Percentiles rank a stretch among this genome's conserved stretches.
Evolutionary conservation across 495 filamentous ascomycete species (phyloP).

Genomic region (Neurospora tetrasperma): DNA sequence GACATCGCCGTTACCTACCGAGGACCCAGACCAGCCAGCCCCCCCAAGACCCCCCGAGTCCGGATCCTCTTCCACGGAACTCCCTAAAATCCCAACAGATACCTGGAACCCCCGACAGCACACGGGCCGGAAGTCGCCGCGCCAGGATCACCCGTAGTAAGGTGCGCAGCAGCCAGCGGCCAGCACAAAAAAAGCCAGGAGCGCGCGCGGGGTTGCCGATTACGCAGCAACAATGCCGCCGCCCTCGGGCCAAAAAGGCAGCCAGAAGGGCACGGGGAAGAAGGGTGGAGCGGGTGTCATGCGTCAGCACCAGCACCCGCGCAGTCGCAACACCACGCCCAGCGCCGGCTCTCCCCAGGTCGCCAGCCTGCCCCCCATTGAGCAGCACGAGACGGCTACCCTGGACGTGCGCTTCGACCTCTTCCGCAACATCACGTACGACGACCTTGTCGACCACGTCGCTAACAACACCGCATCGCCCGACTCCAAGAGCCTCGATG

Average conservation of each 20-base stretch:
- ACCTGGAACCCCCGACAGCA: not conserved
- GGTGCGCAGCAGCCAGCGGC: not conserved
- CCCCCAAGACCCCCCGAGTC: not conserved
- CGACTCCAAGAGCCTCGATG: constrained; percentile 61
- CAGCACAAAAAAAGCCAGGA: not conserved
- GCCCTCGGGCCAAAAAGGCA: constrained; percentile 52
- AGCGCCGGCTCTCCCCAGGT: constrained; percentile 42
- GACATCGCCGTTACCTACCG: not conserved
- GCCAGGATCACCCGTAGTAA: not conserved
- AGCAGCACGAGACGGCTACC: constrained; percentile 52
- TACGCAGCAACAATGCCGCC: constrained; percentile 35
- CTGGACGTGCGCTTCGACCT: constrained; percentile 46
- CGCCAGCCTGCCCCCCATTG: constrained; percentile 40
- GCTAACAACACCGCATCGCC: constrained; percentile 57
- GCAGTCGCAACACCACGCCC: constrained; percentile 80
- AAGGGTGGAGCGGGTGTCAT: constrained; percentile 53
- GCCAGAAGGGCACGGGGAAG: constrained; percentile 70
- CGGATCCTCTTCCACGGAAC: not conserved
- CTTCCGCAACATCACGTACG: constrained; percentile 51
- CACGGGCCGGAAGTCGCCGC: not conserved
- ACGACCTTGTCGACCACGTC: constrained; percentile 58
- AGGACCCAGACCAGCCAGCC: not conserved
- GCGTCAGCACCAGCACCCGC: constrained; percentile 42
- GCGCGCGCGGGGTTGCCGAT: not conserved
- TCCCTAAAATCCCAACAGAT: not conserved